Evolutionary conservation across 768 basidiomycete species (phyloP).

Genomic region (Piloderma croceum): DNA sequence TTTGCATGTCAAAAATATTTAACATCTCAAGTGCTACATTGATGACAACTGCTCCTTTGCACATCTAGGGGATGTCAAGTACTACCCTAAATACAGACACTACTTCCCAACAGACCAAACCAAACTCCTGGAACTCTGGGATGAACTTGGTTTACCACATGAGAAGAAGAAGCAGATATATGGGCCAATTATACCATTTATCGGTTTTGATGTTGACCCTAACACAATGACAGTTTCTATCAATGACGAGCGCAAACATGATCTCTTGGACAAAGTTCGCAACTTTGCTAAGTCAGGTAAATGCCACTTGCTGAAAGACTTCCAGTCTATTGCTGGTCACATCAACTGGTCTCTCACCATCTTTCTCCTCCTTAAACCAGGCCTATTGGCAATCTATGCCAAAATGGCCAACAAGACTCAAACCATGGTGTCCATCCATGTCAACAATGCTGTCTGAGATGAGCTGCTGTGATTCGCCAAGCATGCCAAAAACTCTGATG

Average conservation of each 20-base stretch:
- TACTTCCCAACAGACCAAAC: constrained; percentile 28
- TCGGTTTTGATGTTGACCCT: constrained; percentile 35
- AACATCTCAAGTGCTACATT: too few relatives aligned
- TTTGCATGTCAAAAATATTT: constrained; percentile 18
- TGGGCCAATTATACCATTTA: constrained; percentile 27
- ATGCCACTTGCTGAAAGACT: constrained; percentile 18
- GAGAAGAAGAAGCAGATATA: constrained; percentile 33
- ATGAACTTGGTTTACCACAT: constrained; percentile 35
- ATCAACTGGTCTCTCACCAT: constrained; percentile 38
- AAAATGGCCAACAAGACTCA: constrained; percentile 25
- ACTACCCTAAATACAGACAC: constrained; percentile 27
- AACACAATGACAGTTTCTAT: too few relatives aligned
- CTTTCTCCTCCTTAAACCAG: constrained; percentile 25
- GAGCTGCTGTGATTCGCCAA: too few relatives aligned
- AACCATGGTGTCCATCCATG: too few relatives aligned
- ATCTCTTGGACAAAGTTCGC: constrained; percentile 10
- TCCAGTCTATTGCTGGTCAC: constrained; percentile 29
- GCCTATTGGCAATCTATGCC: constrained; percentile 22
- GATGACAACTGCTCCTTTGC: constrained; percentile 14
- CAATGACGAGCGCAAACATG: constrained; percentile 22
- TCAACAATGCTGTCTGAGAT: too few relatives aligned
- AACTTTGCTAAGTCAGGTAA: constrained; percentile 9
- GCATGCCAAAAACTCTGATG: constrained; percentile 15
- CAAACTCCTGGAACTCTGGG: constrained; percentile 33
- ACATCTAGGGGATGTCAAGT: constrained; percentile 10